Conservation (phyloP, 2,329 filamentous ascomycete species). For the Rachicladosporium sp. region DNA sequence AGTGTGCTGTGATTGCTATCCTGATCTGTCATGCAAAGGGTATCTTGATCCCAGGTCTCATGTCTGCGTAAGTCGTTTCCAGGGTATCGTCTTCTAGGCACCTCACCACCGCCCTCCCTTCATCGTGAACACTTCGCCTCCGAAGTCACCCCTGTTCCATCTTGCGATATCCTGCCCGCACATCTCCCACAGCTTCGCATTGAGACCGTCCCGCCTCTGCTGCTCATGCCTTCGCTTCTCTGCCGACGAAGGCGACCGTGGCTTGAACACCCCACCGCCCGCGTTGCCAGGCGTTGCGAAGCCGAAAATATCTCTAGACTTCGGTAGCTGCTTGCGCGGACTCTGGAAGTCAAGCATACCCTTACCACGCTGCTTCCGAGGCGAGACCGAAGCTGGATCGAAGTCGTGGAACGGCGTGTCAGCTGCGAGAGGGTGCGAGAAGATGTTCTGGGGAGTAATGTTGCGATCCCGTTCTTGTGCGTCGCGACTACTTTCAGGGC, state of each 20-base stretch:
- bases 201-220: constrained; percentile 5
- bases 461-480: constrained; percentile 10
- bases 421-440: constrained; percentile 13
- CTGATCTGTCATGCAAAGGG: too few species aligned
- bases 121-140: constrained; percentile 14
- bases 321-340: constrained; percentile 3
- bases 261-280: constrained; percentile 6
- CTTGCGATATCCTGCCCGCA: constrained; percentile 20
- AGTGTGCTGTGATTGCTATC: too few species aligned
- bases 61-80: too few species aligned
- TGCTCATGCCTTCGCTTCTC: constrained; percentile 10
- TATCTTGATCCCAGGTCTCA: too few species aligned
- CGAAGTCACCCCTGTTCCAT: constrained; percentile 26
- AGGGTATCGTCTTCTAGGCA: not conserved
- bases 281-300: not conserved
- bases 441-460: constrained; percentile 16
- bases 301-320: constrained; percentile 7
- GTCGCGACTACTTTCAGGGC: constrained; percentile 14
- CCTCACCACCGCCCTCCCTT: constrained; percentile 21
- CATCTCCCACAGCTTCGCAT: constrained; percentile 15
- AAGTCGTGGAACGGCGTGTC: constrained; percentile 12
- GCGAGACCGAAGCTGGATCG: not conserved
- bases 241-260: constrained; percentile 8
- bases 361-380: constrained; percentile 5
- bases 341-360: constrained; percentile 15